Evolutionary conservation across 257 asterid genomes (phyloP), one percentile per base, ranked within the genome.

Genomic region (Fraxinus quadrangulata): DNA sequence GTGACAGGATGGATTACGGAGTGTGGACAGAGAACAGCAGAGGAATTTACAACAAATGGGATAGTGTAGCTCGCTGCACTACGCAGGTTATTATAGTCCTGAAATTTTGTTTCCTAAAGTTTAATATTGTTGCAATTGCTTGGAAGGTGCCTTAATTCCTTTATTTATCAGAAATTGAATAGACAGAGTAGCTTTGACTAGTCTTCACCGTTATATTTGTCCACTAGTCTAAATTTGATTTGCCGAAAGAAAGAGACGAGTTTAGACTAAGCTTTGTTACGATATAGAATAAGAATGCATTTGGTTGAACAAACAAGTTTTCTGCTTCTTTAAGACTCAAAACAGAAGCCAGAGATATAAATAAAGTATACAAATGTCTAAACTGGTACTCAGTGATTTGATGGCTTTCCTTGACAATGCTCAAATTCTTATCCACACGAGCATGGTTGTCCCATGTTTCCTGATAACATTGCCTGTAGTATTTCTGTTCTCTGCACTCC

Each of bases 51-150:
- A 94, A 94, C 89, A 94, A 92, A 87, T 92, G 97, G 98, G 98
- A 94, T 49, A 93, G 97, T 34, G 98, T 94, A 84, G 98, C 97
- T 87, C 97, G 97, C 70, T 84, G 91, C 87, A 92, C 97, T 75
- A 92, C 92, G 61, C 98, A 94, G 97, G 98, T 94, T 81, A 66
- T 73, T 37, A 51, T 47, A 67, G 70, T 73, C 37, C 45, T 42
- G 54, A 54, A 33, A 23, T 47, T 42, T 77, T 65, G 36, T 73
- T 68, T 74, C 17, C 6, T 51, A 28, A 70, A 37, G 74, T 75
- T 70, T 79, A 42, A 70, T 37, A 49, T 11, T 47, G 67, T 33
- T 36, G 13, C 23, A 45, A n/a, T 17, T 65, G 13, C 61, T 34
- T 63, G 70, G 28, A n/a, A 37, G 30, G 67, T n/a, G 33, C 65